Base-by-base conservation (phyloP, 805 yeast genomes). In the Teunomyces funiuensis region DNA sequence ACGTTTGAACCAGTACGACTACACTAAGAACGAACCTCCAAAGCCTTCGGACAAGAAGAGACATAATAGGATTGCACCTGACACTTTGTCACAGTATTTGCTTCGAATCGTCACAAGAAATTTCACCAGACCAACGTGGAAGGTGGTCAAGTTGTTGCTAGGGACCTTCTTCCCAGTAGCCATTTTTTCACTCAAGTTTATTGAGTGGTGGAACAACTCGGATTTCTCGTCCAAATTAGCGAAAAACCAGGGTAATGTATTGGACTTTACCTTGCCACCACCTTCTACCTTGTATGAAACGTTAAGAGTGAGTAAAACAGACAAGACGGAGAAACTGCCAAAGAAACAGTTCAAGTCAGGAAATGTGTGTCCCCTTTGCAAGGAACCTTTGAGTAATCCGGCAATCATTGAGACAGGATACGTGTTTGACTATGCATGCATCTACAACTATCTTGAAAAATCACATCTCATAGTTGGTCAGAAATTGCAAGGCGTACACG, bases 191-290 rank as follows among this genome's bases (percentile, higher is more conserved):
- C 71, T 90, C 45, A 88, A 88, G 63, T 87, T 90, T 52, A 70
- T 88, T 26, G 97, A 90, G 60, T 90, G 97, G 97, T 90, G 96
- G 95, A 80, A 81, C 46, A 77, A 85, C 18, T 80, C 89, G 11
- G 88, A 85, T 45, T 77, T 88, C 55, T 80, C 87, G 3, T 61
- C 76, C 3, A 77, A 78, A 54, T 54, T 84, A 44, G 72, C 78
- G 17, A 76, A 75, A 42, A 73, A 71, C 36, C 67, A 67, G 37
- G 68, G 73, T 9, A 69, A 71, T 41, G 58, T 61, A 8, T 56
- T 78, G 19, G 81, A 79, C 36, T 64, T 63, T 38, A 68, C 69
- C 2, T 61, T 80, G 11, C 82, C 83, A 2, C 70, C 77, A 2
- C 80, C 76, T 8, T 60, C 70, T 2, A 47, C 59, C 9, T 43